phyloP scores from a whole-genome alignment of 2,329 filamentous ascomycete species.

The Penicillium verrucosum region DNA sequence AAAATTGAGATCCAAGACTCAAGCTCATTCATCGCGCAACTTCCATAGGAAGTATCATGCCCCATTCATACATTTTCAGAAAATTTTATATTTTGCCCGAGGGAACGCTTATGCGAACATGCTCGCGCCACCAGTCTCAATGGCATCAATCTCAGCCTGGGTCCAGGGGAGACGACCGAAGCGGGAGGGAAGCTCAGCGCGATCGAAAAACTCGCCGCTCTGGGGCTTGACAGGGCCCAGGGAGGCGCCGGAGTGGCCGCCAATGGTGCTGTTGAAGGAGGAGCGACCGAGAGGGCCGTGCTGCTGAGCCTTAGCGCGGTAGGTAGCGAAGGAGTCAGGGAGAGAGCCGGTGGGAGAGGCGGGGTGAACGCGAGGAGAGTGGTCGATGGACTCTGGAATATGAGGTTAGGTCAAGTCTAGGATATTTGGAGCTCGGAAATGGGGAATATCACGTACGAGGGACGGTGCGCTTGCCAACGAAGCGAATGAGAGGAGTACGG shows the following conservation, averaged over 20 bases:
- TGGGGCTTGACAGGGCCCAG: slow-evolving; percentile 70
- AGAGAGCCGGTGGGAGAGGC: slow-evolving; percentile 55
- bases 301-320: slow-evolving; percentile 62
- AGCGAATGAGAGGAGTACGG: slow-evolving; percentile 50
- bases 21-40: slow-evolving; percentile 10
- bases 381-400: slow-evolving; percentile 43
- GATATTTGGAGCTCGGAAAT: neutral
- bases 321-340: slow-evolving; percentile 60
- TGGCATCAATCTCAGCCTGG: slow-evolving; percentile 84
- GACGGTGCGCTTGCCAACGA: slow-evolving; percentile 47
- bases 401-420: slow-evolving; percentile 15
- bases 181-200: slow-evolving; percentile 77
- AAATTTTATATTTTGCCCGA: neutral
- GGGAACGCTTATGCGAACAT: slow-evolving; percentile 47
- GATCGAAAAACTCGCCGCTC: slow-evolving; percentile 79
- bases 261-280: slow-evolving; percentile 45
- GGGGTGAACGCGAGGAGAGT: slow-evolving; percentile 58
- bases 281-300: slow-evolving; percentile 57
- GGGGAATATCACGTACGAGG: slow-evolving; percentile 39
- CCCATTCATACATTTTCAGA: slow-evolving; percentile 19
- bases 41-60: slow-evolving; percentile 20
- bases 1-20: neutral
- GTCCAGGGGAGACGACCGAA: slow-evolving; percentile 75
- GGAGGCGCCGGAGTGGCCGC: slow-evolving; percentile 63
- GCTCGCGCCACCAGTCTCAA: slow-evolving; percentile 88